phyloP scores from a whole-genome alignment of 768 basidiomycete species.

The Leccinellum albellum region DNA sequence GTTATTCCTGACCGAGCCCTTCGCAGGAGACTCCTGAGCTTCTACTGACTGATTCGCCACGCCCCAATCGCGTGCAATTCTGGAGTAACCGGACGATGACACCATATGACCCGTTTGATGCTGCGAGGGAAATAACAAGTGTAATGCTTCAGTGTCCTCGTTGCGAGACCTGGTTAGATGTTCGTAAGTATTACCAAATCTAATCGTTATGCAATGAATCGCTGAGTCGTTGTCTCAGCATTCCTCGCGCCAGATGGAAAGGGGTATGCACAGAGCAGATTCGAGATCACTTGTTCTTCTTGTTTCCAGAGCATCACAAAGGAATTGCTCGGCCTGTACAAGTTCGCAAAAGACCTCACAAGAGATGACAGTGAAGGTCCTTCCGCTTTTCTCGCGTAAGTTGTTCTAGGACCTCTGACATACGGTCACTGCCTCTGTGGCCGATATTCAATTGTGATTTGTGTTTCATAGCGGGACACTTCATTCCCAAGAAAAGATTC shows the following conservation, averaged over 20 bases:
- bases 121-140: conserved; percentile 15
- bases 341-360: conserved; percentile 37
- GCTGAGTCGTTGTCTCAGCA: conserved; percentile 23
- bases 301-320: conserved; percentile 39
- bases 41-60: conserved; percentile 6
- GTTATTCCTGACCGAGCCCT: not conserved
- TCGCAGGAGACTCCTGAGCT: conserved; percentile 3
- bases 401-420: not conserved
- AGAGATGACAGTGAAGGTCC: not conserved
- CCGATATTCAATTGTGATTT: not conserved
- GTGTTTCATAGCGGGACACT: conserved; percentile 30
- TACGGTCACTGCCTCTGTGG: not conserved
- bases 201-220: not conserved
- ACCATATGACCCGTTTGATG: conserved; percentile 23
- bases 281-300: conserved; percentile 31
- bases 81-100: conserved; percentile 1
- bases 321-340: conserved; percentile 36
- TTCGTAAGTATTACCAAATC: not conserved
- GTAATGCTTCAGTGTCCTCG: conserved; percentile 2
- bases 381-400: conserved; percentile 32
- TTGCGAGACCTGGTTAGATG: not conserved
- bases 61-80: not conserved
- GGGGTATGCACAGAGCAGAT: conserved; percentile 47
- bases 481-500: conserved; percentile 19
- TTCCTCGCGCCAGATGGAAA: conserved; percentile 35